These are phyloP conservation scores for Torulaspora delbrueckii DNA, from an alignment of 805 yeast genomes.

Conservation along the genomic window DNA sequence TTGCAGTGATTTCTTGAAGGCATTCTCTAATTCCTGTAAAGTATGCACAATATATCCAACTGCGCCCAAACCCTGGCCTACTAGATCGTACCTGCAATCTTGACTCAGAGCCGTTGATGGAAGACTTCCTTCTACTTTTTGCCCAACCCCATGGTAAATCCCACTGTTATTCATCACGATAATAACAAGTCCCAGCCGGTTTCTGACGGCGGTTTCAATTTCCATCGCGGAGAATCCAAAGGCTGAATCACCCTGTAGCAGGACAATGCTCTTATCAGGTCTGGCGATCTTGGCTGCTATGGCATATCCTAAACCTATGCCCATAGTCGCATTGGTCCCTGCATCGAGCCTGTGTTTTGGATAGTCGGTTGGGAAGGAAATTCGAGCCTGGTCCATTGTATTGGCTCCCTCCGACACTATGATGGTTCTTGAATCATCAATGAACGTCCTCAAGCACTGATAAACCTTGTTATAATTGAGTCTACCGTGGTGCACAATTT, in stretches of 20 bases:
- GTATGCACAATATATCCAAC: constrained; percentile 45
- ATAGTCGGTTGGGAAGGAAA: constrained; percentile 48
- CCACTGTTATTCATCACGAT: constrained; percentile 73
- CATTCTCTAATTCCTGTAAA: constrained; percentile 37
- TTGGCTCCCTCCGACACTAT: constrained; percentile 70
- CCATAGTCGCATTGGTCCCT: constrained; percentile 77
- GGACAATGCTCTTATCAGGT: constrained; percentile 45
- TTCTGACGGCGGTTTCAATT: constrained; percentile 61
- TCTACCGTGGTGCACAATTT: constrained; percentile 9
- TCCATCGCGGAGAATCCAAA: constrained; percentile 73
- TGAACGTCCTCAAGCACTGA: constrained; percentile 41
- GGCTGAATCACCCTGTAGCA: constrained; percentile 73
- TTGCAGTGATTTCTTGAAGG: constrained; percentile 37
- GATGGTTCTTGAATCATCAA: constrained; percentile 37
- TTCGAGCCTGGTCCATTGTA: constrained; percentile 67
- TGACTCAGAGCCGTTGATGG: constrained; percentile 59
- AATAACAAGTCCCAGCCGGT: constrained; percentile 48
- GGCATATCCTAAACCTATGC: constrained; percentile 66
- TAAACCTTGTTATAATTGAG: constrained; percentile 54
- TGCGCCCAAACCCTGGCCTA: constrained; percentile 55
- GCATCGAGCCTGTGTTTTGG: constrained; percentile 62
- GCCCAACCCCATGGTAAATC: constrained; percentile 58
- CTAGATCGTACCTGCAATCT: constrained; percentile 51
- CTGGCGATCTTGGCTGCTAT: constrained; percentile 51
- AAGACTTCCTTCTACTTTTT: constrained; percentile 27